Conservation (phyloP, 2,329 filamentous ascomycete species). For the Xylariaceae sp. region DNA sequence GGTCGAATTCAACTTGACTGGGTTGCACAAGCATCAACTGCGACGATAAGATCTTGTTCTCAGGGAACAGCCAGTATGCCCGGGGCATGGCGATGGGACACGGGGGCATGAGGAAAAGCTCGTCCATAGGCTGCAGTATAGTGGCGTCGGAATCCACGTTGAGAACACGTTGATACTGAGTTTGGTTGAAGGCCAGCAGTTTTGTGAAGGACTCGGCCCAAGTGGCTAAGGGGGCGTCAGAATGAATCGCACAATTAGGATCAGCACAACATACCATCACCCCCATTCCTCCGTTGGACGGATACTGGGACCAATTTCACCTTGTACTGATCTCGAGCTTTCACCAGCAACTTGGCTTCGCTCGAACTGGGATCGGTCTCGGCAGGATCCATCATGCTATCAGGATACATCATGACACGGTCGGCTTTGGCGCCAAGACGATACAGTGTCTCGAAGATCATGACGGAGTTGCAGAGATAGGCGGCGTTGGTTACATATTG, state of each 20-base stretch:
- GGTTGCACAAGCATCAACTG: constrained; percentile 61
- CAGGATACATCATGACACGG: constrained; percentile 44
- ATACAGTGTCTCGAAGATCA: constrained; percentile 45
- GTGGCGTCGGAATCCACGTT: constrained; percentile 61
- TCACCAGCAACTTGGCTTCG: constrained; percentile 35
- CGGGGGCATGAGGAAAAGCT: constrained; percentile 63
- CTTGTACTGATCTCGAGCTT: constrained; percentile 41
- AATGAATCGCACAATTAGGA: background rate
- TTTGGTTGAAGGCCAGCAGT: constrained; percentile 64
- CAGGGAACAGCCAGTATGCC: constrained; percentile 64
- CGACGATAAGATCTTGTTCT: constrained; percentile 52
- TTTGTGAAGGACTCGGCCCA: constrained; percentile 66
- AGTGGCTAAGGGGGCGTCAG: constrained; percentile 33
- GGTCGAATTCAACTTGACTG: constrained; percentile 44
- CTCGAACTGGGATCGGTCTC: constrained; percentile 25
- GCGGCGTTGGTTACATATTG: constrained; percentile 47
- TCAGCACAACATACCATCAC: constrained; percentile 31
- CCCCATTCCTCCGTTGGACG: constrained; percentile 34
- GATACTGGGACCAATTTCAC: constrained; percentile 42
- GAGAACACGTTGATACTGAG: constrained; percentile 49
- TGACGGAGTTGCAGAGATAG: constrained; percentile 48
- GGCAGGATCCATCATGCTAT: constrained; percentile 33
- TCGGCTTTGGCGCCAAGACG: constrained; percentile 40
- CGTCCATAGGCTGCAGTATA: constrained; percentile 62
- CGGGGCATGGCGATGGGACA: constrained; percentile 63